Evolutionary conservation across 495 filamentous ascomycete genomes (phyloP), one percentile per base, ranked within the genome.

Genomic region (Venustampulla echinocandica): DNA sequence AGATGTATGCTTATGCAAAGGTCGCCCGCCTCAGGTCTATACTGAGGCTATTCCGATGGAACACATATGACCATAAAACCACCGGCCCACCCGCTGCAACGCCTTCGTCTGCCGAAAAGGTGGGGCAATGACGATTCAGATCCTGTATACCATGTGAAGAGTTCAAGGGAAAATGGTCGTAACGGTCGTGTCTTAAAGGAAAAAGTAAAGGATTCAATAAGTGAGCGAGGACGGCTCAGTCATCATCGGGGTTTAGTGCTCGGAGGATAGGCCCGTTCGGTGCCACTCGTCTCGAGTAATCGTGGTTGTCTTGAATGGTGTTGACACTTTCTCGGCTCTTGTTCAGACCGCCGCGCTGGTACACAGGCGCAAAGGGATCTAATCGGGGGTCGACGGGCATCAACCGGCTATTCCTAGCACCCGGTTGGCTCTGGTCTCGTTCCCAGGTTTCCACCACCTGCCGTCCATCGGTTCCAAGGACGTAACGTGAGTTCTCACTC

Each of bases 321-420:
- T 67, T 64, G 52, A 78, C 55, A 55, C 72, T 76, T 51, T 76
- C 71, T 47, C 67, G 67, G 50, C 70, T 74, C 52, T 69, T 68
- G 45, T 48, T 54, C 42, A 69, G 73, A 20, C 64, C 67, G 18
- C 62, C 63, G 13, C 69, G 60, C 21, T 58, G 59, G 49, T 74
- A 76, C 0, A 75, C 62, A 11, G 65, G 68, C 15, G 65, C 61
- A 37, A 69, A 74, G 0, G 73, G 72, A 44, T 76, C 70, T 54
- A 76, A 64, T 36, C 74, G 64, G n/a, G 73, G 73, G 54, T 78
- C 73, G 35, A 75, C 63, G 1, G 71, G 67, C 68, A 75, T 71
- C 18, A 73, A 56, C 19, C 67, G 62, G 59, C 73, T 78, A 30
- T 63, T 59, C 42, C 74, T 57, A 41, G 64, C 65, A 23, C 52